Conservation (phyloP, 1,139 yeast genomes). For the Petasospora rhodanensis region DNA sequence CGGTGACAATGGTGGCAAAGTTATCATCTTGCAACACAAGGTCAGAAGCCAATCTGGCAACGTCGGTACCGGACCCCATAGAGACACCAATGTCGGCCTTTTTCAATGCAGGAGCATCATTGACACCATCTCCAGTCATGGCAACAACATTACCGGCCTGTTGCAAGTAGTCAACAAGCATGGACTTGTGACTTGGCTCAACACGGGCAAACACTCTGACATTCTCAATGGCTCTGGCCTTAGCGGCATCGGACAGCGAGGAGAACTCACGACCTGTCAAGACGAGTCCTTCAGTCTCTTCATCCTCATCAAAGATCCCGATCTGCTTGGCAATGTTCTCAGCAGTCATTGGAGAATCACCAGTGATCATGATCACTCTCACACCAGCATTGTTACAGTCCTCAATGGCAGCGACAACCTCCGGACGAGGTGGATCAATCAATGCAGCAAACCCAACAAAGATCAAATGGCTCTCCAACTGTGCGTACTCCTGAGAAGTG, state of each 20-base stretch:
- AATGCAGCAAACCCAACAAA: slow-evolving; percentile 49
- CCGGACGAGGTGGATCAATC: slow-evolving; percentile 53
- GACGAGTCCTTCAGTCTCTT: slow-evolving; percentile 39
- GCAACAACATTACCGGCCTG: slow-evolving; percentile 39
- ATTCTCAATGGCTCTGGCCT: slow-evolving; percentile 59
- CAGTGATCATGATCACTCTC: slow-evolving; percentile 50
- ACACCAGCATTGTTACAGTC: slow-evolving; percentile 49
- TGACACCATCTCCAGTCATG: slow-evolving; percentile 40
- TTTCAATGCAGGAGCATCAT: slow-evolving; percentile 38
- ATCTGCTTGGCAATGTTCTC: slow-evolving; percentile 49
- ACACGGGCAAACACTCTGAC: slow-evolving; percentile 48
- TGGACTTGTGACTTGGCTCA: slow-evolving; percentile 49
- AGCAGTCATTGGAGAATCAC: slow-evolving; percentile 52
- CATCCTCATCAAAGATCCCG: slow-evolving; percentile 43
- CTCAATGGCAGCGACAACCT: slow-evolving; percentile 41
- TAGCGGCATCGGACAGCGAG: slow-evolving; percentile 50
- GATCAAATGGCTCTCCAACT: slow-evolving; percentile 48
- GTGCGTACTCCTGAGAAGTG: slow-evolving; percentile 39
- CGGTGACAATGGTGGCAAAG: slow-evolving; percentile 70
- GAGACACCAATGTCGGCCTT: slow-evolving; percentile 37
- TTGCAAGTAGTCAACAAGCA: slow-evolving; percentile 48
- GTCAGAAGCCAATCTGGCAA: slow-evolving; percentile 56
- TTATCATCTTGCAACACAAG: slow-evolving; percentile 67
- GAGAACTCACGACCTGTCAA: slow-evolving; percentile 48
- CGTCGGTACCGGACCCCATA: slow-evolving; percentile 48